These are phyloP conservation scores for Hexamita inflata DNA, from an alignment of 208 protist species.

Conservation along the genomic window DNA sequence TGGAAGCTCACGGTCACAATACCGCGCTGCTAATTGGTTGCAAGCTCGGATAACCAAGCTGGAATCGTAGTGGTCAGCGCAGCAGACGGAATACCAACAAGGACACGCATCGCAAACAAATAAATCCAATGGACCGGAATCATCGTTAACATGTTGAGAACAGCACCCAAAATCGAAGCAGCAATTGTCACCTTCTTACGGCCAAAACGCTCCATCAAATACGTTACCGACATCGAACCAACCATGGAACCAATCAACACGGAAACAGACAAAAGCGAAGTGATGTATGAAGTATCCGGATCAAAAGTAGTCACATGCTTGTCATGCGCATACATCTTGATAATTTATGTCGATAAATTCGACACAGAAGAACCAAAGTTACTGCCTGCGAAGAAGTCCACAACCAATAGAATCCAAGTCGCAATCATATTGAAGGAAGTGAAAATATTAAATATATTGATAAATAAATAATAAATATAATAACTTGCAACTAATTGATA, in stretches of 20 bases:
- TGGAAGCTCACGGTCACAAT: slow-evolving; percentile 2
- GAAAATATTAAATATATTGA: too few relatives aligned
- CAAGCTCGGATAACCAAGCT: neutral
- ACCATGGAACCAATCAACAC: neutral
- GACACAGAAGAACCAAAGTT: too few relatives aligned
- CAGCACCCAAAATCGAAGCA: neutral
- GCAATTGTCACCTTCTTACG: neutral
- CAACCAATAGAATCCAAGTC: too few relatives aligned
- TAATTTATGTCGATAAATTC: too few relatives aligned
- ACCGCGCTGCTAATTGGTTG: neutral
- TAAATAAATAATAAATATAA: too few relatives aligned
- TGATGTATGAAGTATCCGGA: neutral
- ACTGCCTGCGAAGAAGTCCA: too few relatives aligned
- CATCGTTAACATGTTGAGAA: neutral
- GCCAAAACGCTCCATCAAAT: neutral
- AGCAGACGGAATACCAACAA: neutral
- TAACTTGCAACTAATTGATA: too few relatives aligned
- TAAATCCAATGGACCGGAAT: neutral
- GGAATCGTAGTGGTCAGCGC: neutral
- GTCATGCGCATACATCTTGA: too few relatives aligned
- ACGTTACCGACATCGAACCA: neutral
- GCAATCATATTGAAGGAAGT: too few relatives aligned
- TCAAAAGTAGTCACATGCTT: neutral
- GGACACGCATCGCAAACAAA: slow-evolving; percentile 1
- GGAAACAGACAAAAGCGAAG: neutral